Evolutionary conservation across 306 rosid genomes (phyloP).

Genomic region (Potentilla sterilis): DNA sequence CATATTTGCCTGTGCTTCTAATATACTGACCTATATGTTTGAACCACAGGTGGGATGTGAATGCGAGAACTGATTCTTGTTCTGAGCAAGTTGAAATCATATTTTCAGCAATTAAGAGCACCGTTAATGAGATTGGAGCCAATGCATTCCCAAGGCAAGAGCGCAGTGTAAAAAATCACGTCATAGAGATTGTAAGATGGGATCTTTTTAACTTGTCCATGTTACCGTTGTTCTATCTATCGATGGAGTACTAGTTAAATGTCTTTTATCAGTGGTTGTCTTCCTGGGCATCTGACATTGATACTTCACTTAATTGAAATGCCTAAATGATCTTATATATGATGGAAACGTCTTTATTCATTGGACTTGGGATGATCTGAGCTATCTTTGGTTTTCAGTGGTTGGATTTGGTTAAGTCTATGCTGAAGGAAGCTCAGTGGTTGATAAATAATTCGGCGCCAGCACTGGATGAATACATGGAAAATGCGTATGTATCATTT

Average conservation of each 20-base stretch:
- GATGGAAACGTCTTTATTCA: not conserved
- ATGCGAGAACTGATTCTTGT: slow-evolving; percentile 44
- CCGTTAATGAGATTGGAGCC: slow-evolving; percentile 64
- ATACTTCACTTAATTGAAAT: not conserved
- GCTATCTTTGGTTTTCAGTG: slow-evolving; percentile 51
- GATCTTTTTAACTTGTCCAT: slow-evolving; percentile 24
- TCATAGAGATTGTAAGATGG: slow-evolving; percentile 61
- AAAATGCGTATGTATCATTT: slow-evolving; percentile 55
- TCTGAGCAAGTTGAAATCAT: slow-evolving; percentile 71
- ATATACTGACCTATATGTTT: not conserved
- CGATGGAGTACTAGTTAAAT: not conserved
- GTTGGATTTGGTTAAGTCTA: slow-evolving; percentile 62
- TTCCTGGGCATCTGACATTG: not conserved
- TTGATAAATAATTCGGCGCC: slow-evolving; percentile 48
- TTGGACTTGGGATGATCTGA: slow-evolving; percentile 1
- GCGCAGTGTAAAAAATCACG: slow-evolving; percentile 43
- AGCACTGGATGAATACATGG: slow-evolving; percentile 64
- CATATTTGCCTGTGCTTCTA: not conserved
- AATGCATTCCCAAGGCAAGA: slow-evolving; percentile 57
- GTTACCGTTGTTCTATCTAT: slow-evolving; percentile 2
- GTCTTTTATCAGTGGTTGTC: not conserved
- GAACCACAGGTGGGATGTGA: slow-evolving; percentile 76
- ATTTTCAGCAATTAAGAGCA: slow-evolving; percentile 55
- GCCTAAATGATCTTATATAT: not conserved
- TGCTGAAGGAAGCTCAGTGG: slow-evolving; percentile 77